Evolutionary conservation across 345 rosid genomes (phyloP).

Genomic region (Clarkia xantiana): DNA sequence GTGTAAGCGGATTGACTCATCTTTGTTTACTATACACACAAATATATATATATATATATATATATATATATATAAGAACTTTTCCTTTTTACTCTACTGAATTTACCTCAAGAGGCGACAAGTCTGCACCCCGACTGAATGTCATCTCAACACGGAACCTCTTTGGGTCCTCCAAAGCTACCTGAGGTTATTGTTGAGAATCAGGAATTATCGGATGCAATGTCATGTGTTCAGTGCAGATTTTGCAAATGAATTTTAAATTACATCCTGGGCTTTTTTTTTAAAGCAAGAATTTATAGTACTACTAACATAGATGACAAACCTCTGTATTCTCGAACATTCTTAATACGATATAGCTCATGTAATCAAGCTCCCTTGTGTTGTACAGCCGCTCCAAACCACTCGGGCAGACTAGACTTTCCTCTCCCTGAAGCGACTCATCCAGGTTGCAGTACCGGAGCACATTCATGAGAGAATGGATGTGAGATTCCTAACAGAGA

Average conservation of each 20-base stretch:
- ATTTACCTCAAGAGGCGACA: slow-evolving; percentile 79
- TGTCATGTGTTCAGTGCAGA: too few species aligned
- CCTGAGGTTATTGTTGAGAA: slow-evolving; percentile 26
- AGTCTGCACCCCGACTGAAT: slow-evolving; percentile 95
- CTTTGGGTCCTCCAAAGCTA: slow-evolving; percentile 67
- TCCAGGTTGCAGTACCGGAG: slow-evolving; percentile 93
- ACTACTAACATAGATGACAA: background rate
- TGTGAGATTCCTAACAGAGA: slow-evolving; percentile 72
- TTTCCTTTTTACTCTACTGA: background rate
- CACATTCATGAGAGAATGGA: slow-evolving; percentile 91
- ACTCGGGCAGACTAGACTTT: slow-evolving; percentile 56
- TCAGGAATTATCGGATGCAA: background rate
- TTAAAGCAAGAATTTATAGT: too few species aligned
- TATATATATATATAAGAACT: background rate
- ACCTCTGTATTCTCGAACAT: slow-evolving; percentile 94
- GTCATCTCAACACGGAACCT: slow-evolving; percentile 84
- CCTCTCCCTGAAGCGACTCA: slow-evolving; percentile 93
- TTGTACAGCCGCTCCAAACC: slow-evolving; percentile 72
- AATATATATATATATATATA: too few species aligned
- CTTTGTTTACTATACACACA: too few species aligned
- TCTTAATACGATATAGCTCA: slow-evolving; percentile 90
- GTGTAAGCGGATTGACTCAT: too few species aligned
- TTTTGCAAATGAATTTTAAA: too few species aligned
- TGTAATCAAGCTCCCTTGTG: slow-evolving; percentile 97
- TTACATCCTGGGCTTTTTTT: too few species aligned